These are phyloP conservation scores for Colletotrichum trifolii DNA, from an alignment of 2,329 filamentous ascomycete species.

Conservation along the genomic window DNA sequence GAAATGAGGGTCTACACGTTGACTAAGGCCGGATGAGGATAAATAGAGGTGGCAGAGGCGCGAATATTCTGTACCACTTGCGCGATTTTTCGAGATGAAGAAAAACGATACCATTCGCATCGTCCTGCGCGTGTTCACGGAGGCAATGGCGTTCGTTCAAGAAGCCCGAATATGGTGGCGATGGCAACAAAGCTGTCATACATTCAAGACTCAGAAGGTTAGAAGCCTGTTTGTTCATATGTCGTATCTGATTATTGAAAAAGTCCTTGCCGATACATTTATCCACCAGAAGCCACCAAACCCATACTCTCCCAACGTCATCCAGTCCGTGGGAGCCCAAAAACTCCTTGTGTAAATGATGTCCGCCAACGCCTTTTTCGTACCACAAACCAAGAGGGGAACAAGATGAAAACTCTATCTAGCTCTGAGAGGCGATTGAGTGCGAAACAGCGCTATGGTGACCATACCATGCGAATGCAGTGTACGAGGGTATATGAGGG, in stretches of 20 bases:
- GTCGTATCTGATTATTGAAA: slow-evolving; percentile 27
- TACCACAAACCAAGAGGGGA: too few species aligned
- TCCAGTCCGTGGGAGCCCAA: slow-evolving; percentile 27
- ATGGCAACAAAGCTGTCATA: too few species aligned
- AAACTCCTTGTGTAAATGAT: slow-evolving; percentile 32
- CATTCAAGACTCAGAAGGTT: not conserved
- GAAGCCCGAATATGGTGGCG: not conserved
- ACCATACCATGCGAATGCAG: slow-evolving; percentile 34
- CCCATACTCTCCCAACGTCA: slow-evolving; percentile 32
- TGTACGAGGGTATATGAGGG: slow-evolving; percentile 38
- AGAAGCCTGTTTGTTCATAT: not conserved
- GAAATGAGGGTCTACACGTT: slow-evolving; percentile 58
- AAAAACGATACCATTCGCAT: too few species aligned
- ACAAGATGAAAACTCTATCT: slow-evolving; percentile 5
- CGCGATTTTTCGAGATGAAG: too few species aligned
- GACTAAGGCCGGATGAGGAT: not conserved
- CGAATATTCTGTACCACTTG: not conserved
- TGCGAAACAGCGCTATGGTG: slow-evolving; percentile 43
- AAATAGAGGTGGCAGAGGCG: not conserved
- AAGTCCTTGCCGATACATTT: slow-evolving; percentile 24
- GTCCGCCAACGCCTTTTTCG: not conserved
- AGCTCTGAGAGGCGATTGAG: slow-evolving; percentile 21
- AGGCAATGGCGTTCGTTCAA: too few species aligned
- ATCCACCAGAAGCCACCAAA: slow-evolving; percentile 36
- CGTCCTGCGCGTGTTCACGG: too few species aligned